Percentiles rank a stretch among this genome's conserved stretches.
phyloP scores from a whole-genome alignment of 371 early-diverging fungal species.

The Mucor irregularis region DNA sequence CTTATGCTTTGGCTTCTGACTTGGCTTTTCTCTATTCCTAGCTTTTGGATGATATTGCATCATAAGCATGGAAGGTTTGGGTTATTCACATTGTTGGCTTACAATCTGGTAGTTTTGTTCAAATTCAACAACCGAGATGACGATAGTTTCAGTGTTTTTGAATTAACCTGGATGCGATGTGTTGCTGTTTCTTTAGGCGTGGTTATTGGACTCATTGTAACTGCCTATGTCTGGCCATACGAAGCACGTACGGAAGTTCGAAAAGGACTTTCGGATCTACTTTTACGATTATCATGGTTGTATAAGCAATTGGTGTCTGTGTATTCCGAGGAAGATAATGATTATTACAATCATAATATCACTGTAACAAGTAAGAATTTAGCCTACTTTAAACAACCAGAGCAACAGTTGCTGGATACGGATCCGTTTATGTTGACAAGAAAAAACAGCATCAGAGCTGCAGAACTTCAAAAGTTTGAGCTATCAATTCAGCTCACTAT shows the following conservation, averaged over 20 bases:
- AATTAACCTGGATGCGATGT: constrained; percentile 65
- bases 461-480: constrained; percentile 65
- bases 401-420: too few species aligned
- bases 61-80: constrained; percentile 75
- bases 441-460: constrained; percentile 34
- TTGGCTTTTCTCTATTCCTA: constrained; percentile 70
- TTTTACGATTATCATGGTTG: constrained; percentile 65
- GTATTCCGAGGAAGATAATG: constrained; percentile 42
- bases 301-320: constrained; percentile 70
- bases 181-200: constrained; percentile 73
- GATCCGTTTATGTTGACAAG: constrained; percentile 5
- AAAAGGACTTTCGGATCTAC: constrained; percentile 63
- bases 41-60: constrained; percentile 66
- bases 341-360: not conserved
- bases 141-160: constrained; percentile 51
- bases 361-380: too few species aligned
- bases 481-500: constrained; percentile 67
- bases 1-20: constrained; percentile 56
- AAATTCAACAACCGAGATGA: constrained; percentile 69
- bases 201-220: constrained; percentile 39
- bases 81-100: constrained; percentile 73
- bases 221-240: constrained; percentile 77
- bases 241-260: constrained; percentile 82
- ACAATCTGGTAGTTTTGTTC: constrained; percentile 74
- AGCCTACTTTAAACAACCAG: too few species aligned